Evolutionary conservation across 768 basidiomycete genomes (phyloP).

Genomic region (Ephemerocybe angulata): DNA sequence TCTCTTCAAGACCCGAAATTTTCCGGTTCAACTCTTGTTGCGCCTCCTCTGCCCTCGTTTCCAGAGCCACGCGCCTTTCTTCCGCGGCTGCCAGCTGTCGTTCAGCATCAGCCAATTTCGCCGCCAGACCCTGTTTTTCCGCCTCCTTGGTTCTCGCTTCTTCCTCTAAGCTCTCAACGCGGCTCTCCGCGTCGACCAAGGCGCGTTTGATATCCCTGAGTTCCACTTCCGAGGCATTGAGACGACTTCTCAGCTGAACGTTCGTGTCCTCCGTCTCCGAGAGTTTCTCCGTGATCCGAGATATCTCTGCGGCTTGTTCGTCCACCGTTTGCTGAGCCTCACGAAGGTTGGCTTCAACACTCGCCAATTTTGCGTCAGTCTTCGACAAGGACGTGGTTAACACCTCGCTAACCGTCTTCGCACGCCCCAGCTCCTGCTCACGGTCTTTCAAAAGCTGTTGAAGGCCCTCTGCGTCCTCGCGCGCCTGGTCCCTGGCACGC

Average conservation of each 20-base stretch:
- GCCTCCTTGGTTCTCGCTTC: background rate
- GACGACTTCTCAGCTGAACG: background rate
- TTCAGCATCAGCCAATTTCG: conserved; percentile 1
- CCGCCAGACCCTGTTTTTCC: background rate
- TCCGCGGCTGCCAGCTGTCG: background rate
- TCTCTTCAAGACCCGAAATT: background rate
- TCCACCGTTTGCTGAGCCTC: background rate
- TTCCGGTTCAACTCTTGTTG: conserved; percentile 9
- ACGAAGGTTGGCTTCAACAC: background rate
- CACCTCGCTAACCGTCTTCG: background rate
- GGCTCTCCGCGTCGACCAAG: background rate
- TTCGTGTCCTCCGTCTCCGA: background rate
- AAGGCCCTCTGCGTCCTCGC: background rate
- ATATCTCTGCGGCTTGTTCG: background rate
- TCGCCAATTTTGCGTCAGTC: background rate
- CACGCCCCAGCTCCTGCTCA: background rate
- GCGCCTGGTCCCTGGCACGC: background rate
- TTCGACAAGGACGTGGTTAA: background rate
- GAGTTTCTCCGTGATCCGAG: background rate
- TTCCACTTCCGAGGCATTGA: background rate
- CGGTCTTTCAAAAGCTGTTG: background rate
- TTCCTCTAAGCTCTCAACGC: background rate
- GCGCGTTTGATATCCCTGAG: background rate
- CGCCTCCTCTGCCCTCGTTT: background rate
- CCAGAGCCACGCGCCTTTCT: background rate